phyloP scores from a whole-genome alignment of 2,329 filamentous ascomycete genomes.

The Thielaviopsis ethacetica region DNA sequence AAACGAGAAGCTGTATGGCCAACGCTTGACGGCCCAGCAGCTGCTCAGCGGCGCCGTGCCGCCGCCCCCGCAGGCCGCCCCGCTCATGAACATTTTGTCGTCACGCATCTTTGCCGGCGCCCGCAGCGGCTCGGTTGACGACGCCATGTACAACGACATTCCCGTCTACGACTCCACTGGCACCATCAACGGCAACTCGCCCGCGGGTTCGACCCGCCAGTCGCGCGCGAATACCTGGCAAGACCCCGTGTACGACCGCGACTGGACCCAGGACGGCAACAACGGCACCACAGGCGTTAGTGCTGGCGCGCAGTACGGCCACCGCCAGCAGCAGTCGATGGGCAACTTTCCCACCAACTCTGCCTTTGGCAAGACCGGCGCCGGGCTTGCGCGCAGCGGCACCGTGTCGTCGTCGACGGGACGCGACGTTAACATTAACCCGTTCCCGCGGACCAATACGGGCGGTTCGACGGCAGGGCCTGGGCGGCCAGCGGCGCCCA shows the following conservation, averaged over 20 bases:
- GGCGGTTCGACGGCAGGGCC: conserved; percentile 32
- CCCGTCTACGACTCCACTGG: conserved; percentile 83
- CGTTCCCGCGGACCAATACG: conserved; percentile 7
- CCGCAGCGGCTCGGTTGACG: conserved; percentile 28
- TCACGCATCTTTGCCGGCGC: conserved; percentile 68
- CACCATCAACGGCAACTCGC: conserved; percentile 22
- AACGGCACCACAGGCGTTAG: not conserved
- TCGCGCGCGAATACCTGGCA: conserved; percentile 55
- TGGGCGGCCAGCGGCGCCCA: conserved; percentile 68
- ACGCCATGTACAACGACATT: conserved; percentile 80
- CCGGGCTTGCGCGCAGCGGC: conserved; percentile 30
- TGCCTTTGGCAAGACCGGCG: not conserved
- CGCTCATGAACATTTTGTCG: conserved; percentile 72
- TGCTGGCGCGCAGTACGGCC: not conserved
- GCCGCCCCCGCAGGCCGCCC: conserved; percentile 65
- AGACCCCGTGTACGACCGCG: conserved; percentile 53
- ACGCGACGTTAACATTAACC: conserved; percentile 2
- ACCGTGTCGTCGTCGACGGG: conserved; percentile 26
- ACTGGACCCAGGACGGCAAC: not conserved
- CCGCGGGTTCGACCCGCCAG: conserved; percentile 38
- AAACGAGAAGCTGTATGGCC: conserved; percentile 89
- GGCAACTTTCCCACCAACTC: not conserved
- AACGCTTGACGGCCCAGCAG: conserved; percentile 63
- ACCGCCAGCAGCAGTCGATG: not conserved
- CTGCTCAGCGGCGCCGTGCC: conserved; percentile 64